Evolutionary conservation across 768 basidiomycete genomes (phyloP).

Genomic region (Leucocoprinus leucothites): DNA sequence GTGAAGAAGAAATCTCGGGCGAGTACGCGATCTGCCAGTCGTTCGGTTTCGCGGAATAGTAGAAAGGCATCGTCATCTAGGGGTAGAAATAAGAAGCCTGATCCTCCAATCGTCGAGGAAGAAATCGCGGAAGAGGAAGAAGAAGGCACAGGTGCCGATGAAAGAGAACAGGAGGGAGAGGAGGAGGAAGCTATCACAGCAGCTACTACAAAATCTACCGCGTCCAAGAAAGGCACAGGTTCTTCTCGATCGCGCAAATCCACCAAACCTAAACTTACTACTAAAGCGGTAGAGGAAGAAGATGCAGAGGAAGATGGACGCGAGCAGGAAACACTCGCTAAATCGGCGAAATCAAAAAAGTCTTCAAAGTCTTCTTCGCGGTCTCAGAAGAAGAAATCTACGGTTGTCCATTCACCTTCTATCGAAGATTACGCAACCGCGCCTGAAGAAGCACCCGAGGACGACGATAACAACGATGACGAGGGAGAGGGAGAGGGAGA

Average conservation of each 20-base stretch:
- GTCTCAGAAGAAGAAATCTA: constrained; percentile 7
- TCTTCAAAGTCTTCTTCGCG: constrained; percentile 24
- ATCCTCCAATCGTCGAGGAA: neutral
- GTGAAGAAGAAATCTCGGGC: neutral
- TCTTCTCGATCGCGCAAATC: constrained; percentile 12
- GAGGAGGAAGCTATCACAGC: constrained; percentile 6
- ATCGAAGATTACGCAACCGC: constrained; percentile 28
- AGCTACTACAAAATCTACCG: neutral
- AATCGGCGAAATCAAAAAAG: neutral
- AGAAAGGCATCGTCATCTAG: neutral
- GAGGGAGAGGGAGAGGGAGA: neutral
- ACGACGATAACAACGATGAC: constrained; percentile 20
- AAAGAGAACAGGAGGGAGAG: constrained; percentile 16
- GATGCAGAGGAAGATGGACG: neutral
- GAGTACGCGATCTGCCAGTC: neutral
- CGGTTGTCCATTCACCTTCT: neutral
- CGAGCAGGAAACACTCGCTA: neutral
- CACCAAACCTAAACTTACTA: constrained; percentile 18
- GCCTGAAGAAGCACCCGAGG: neutral
- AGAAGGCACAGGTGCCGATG: neutral
- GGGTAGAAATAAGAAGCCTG: neutral
- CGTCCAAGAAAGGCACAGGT: neutral
- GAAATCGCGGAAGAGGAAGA: neutral
- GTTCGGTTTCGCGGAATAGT: neutral
- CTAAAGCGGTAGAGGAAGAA: constrained; percentile 18